These are phyloP conservation scores for Aspergillus aculeatinus DNA, from an alignment of 2,329 filamentous ascomycete species.

Conservation along the genomic window DNA sequence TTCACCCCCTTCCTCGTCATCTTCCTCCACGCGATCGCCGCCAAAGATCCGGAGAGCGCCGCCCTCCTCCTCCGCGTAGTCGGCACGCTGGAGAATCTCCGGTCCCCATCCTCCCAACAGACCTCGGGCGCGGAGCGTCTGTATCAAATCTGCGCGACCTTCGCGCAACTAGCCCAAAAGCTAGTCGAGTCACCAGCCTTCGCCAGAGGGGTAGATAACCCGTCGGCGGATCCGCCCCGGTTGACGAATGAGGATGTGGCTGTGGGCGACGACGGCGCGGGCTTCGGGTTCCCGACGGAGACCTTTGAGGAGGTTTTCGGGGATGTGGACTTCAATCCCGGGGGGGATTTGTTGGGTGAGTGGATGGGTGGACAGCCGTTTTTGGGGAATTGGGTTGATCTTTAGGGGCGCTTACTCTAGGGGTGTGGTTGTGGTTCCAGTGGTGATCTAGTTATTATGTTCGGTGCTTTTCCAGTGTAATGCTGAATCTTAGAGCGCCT, in stretches of 20 bases:
- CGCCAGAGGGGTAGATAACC: background rate
- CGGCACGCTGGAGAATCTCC: conserved; percentile 9
- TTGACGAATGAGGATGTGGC: background rate
- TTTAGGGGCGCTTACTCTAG: background rate
- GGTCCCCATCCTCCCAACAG: background rate
- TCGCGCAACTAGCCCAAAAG: conserved; percentile 9
- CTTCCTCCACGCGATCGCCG: conserved; percentile 22
- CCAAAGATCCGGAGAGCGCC: conserved; percentile 17
- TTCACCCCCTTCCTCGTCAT: conserved; percentile 21
- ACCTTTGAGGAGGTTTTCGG: background rate
- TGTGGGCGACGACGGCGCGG: background rate
- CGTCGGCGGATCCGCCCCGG: background rate
- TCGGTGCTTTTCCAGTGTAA: too few relatives aligned
- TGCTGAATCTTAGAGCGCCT: too few relatives aligned
- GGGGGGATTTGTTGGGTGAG: background rate
- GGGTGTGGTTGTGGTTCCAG: too few relatives aligned
- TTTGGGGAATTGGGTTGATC: background rate
- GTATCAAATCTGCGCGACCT: conserved; percentile 16
- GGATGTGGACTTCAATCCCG: background rate
- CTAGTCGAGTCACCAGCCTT: conserved; percentile 2
- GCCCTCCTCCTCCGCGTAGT: conserved; percentile 19
- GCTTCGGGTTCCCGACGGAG: background rate
- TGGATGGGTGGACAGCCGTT: background rate
- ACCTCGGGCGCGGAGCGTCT: conserved; percentile 9
- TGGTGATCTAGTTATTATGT: too few relatives aligned